Evolutionary conservation across 2,329 filamentous ascomycete genomes (phyloP).

Genomic region (Venturia effusa): DNA sequence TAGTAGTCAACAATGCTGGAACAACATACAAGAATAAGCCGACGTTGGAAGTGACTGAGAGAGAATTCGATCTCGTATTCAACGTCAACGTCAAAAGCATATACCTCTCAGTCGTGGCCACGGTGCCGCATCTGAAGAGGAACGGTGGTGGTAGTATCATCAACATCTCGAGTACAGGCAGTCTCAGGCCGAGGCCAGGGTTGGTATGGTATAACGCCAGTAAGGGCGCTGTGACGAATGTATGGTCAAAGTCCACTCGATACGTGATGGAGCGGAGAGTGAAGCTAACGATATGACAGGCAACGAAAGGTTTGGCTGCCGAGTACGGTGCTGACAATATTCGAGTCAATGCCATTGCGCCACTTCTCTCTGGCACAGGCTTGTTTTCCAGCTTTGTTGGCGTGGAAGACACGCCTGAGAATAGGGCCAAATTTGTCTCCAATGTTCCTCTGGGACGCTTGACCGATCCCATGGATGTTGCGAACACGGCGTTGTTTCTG

Average conservation of each 20-base stretch:
- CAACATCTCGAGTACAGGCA: conserved; percentile 56
- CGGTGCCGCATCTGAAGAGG: conserved; percentile 50
- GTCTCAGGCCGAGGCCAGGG: conserved; percentile 48
- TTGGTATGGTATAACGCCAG: conserved; percentile 62
- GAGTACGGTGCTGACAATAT: conserved; percentile 65
- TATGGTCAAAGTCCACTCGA: conserved; percentile 22
- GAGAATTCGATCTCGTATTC: conserved; percentile 56
- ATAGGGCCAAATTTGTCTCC: conserved; percentile 39
- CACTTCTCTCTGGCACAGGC: conserved; percentile 55
- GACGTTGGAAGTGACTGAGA: conserved; percentile 51
- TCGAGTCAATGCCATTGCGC: conserved; percentile 61
- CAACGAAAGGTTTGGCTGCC: conserved; percentile 56
- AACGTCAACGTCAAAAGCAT: conserved; percentile 59
- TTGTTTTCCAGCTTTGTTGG: conserved; percentile 49
- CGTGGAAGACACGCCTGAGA: conserved; percentile 49
- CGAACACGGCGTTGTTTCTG: conserved; percentile 45
- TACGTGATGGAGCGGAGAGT: neutral
- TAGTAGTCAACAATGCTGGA: conserved; percentile 48
- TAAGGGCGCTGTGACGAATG: conserved; percentile 55
- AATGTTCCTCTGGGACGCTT: conserved; percentile 50
- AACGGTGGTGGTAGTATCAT: conserved; percentile 50
- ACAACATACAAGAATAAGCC: conserved; percentile 40
- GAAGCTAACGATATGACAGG: conserved; percentile 25
- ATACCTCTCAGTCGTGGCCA: conserved; percentile 48
- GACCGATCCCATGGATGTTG: conserved; percentile 50